Conservation (phyloP, 2,329 filamentous ascomycete genomes). For the Lizonia empirigonia region DNA sequence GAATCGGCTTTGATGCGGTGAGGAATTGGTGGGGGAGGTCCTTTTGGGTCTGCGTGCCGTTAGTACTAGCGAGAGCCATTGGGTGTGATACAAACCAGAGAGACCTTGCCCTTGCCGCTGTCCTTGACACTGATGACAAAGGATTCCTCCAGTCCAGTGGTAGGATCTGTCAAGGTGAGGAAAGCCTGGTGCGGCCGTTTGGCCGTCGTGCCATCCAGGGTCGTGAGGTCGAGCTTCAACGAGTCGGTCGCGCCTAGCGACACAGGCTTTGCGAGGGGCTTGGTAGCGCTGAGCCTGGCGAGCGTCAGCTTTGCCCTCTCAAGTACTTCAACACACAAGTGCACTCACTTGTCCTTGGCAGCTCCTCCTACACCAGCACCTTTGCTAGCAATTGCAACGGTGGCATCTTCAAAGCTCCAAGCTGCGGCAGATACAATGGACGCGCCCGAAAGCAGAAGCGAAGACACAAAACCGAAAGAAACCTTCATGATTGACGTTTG, state of each 20-base stretch:
- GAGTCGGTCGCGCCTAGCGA: conserved; percentile 70
- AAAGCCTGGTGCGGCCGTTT: conserved; percentile 95
- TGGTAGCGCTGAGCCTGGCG: conserved; percentile 53
- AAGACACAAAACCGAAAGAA: conserved; percentile 50
- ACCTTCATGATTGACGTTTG: conserved; percentile 50
- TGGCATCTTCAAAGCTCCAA: conserved; percentile 76
- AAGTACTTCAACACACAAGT: conserved; percentile 11
- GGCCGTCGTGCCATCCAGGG: conserved; percentile 75
- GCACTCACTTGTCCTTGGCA: conserved; percentile 69
- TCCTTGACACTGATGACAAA: conserved; percentile 86
- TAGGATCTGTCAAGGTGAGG: conserved; percentile 76
- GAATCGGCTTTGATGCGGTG: conserved; percentile 67
- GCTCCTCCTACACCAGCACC: conserved; percentile 57
- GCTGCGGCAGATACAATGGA: conserved; percentile 55
- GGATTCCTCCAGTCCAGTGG: conserved; percentile 81
- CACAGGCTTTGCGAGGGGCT: conserved; percentile 67
- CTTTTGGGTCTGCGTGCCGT: conserved; percentile 72
- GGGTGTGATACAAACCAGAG: conserved; percentile 68
- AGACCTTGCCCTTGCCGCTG: conserved; percentile 81
- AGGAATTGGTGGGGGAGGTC: conserved; percentile 87
- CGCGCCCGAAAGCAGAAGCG: conserved; percentile 50
- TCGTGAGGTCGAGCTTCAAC: conserved; percentile 81
- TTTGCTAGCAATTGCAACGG: conserved; percentile 68
- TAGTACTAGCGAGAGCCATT: conserved; percentile 28
- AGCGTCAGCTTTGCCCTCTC: not conserved